These are phyloP conservation scores for Chaetomium strumarium DNA, from an alignment of 2,329 filamentous ascomycete species.

Conservation along the genomic window DNA sequence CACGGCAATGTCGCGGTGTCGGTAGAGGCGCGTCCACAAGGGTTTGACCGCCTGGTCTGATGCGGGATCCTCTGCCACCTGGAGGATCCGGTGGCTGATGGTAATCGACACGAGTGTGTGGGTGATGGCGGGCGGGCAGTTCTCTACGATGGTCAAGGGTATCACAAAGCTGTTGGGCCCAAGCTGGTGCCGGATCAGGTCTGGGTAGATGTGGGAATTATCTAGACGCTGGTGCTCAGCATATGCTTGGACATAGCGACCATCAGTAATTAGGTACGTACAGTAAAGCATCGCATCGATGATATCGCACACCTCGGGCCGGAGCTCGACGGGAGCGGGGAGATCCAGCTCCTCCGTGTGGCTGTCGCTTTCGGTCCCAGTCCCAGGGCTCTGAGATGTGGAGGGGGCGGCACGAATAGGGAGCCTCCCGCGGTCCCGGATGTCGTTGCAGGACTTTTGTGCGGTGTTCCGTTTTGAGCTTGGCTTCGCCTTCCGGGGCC, in stretches of 20 bases:
- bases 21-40: constrained; percentile 16
- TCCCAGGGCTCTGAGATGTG: neutral
- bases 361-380: neutral
- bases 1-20: constrained; percentile 18
- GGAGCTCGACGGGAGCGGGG: constrained; percentile 1
- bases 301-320: constrained; percentile 15
- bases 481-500: constrained; percentile 6
- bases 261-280: constrained; percentile 3
- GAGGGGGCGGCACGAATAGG: too few species aligned
- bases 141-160: neutral
- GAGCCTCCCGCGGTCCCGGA: too few species aligned
- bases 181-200: constrained; percentile 10
- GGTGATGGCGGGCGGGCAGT: constrained; percentile 8
- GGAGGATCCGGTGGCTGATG: constrained; percentile 16
- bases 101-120: constrained; percentile 16
- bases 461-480: neutral
- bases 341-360: neutral
- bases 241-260: too few species aligned
- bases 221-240: constrained; percentile 1
- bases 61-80: constrained; percentile 2
- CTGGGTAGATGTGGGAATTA: constrained; percentile 15
- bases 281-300: constrained; percentile 19
- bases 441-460: neutral
- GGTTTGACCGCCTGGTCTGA: constrained; percentile 3
- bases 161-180: constrained; percentile 11